phyloP scores from a whole-genome alignment of 495 filamentous ascomycete species.

The Platismatia glauca region DNA sequence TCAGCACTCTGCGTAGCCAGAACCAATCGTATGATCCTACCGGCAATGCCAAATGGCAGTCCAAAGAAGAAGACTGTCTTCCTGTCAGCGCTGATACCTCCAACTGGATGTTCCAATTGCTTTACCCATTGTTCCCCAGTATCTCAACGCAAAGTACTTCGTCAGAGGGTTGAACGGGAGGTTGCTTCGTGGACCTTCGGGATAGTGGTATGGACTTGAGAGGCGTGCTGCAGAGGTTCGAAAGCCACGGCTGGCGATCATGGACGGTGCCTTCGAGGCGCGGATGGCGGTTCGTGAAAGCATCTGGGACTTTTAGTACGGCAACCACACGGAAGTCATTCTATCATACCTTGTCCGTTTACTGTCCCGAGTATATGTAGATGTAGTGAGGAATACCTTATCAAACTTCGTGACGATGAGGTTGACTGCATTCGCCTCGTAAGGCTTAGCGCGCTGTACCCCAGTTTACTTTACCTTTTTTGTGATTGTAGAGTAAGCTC shows the following conservation, averaged over 20 bases:
- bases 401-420: background rate
- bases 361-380: background rate
- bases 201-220: constrained; percentile 92
- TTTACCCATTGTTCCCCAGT: constrained; percentile 69
- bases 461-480: no score
- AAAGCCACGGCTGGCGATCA: constrained; percentile 86
- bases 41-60: constrained; percentile 69
- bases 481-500: no score
- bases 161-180: constrained; percentile 93
- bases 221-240: constrained; percentile 79
- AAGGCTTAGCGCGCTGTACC: constrained; percentile 17
- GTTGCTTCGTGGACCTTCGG: constrained; percentile 89
- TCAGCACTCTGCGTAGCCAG: constrained; percentile 4
- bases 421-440: background rate
- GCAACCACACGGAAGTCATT: background rate
- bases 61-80: constrained; percentile 61
- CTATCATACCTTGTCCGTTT: constrained; percentile 7
- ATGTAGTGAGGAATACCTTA: no score
- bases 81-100: constrained; percentile 29
- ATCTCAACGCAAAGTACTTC: constrained; percentile 70
- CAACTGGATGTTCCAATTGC: constrained; percentile 28
- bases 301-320: constrained; percentile 54
- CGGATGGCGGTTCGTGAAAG: constrained; percentile 71
- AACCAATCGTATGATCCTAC: constrained; percentile 44
- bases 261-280: constrained; percentile 49